Percentiles rank a stretch among this genome's conserved stretches.
Conservation (phyloP, 164 flowering plant genomes). For the Platanus orientalis region DNA sequence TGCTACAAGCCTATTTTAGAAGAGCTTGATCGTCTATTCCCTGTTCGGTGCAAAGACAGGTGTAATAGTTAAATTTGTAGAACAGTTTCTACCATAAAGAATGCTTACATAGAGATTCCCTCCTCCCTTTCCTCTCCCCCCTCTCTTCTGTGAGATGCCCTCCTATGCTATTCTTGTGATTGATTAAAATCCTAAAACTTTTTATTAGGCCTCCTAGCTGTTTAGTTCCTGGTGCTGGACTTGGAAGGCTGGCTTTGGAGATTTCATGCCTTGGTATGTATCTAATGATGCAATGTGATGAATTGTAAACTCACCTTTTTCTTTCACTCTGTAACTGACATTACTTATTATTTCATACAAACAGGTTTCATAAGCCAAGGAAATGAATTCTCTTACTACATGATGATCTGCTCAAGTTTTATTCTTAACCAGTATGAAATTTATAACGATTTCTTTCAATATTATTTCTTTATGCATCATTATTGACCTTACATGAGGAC, state of each 20-base stretch:
- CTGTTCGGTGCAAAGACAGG: slow-evolving; percentile 60
- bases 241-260: slow-evolving; percentile 93
- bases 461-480: not conserved
- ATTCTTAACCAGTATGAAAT: slow-evolving; percentile 84
- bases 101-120: too few species aligned
- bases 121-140: too few species aligned
- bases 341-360: slow-evolving; percentile 6
- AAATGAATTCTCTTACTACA: slow-evolving; percentile 98
- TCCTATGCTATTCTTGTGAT: not conserved
- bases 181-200: not conserved
- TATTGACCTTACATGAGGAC: not conserved
- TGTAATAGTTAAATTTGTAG: slow-evolving; percentile 10
- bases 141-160: not conserved
- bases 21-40: slow-evolving; percentile 76
- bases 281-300: slow-evolving; percentile 1
- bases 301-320: not conserved
- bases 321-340: not conserved
- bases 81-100: too few species aligned
- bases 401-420: slow-evolving; percentile 99
- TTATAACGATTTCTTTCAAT: not conserved
- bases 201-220: slow-evolving; percentile 74
- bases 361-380: slow-evolving; percentile 95
- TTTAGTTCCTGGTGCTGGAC: slow-evolving; percentile 99
- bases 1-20: slow-evolving; percentile 94
- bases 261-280: slow-evolving; percentile 80